Base-by-base conservation (phyloP, 768 basidiomycete species). In the Lactarius evosmus region DNA sequence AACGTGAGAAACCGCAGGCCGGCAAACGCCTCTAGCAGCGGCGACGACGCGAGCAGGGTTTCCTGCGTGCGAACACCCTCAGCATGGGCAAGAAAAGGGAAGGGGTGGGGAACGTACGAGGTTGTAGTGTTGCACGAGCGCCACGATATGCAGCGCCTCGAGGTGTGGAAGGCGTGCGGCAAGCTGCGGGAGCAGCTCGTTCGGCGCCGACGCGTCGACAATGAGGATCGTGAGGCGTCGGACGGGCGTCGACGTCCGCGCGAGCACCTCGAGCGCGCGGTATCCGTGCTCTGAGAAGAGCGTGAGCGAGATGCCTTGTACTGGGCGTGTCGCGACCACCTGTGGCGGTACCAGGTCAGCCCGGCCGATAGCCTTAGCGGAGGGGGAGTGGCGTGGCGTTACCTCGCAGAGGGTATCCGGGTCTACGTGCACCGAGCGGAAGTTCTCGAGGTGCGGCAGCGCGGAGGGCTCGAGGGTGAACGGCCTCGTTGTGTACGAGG, bases 61-160 rank as follows among this genome's bases (percentile, higher is more conserved):
- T 77, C 76, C 83, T 83, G 55, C 9, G 32, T 44, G 25, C 36
- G 70, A 1, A 29, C 29, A 51, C 22, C 41, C 22, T 38, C 56
- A 44, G 69, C 51, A 29, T 63, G 54, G 22, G 67, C 29, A 57
- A 32, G 22, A 22, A 55, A 49, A 4, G 17, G 50, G 34, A 44
- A 6, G 30, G n/a, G 63, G 5, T 22, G 30, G 36, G 9, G 22
- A 41, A 75, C 84, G 69, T 67, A 79, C 84, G 52, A 78, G 74
- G 2, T 76, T 78, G 58, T 81, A 82, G 16, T 79, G 77, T 2
- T 80, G 77, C 66, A 81, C 75, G 25, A 86, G 74, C 52, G 85
- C 77, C 11, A 88, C 84, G 33, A 87, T 74, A 68, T 87, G 85
- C 33, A 88, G 71, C 1, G 85, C 84, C 70, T 88, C 84, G 54